Percentiles rank a stretch among this genome's conserved stretches.
Evolutionary conservation across 805 yeast species (phyloP).

Genomic region (Suhomyces prunicola): DNA sequence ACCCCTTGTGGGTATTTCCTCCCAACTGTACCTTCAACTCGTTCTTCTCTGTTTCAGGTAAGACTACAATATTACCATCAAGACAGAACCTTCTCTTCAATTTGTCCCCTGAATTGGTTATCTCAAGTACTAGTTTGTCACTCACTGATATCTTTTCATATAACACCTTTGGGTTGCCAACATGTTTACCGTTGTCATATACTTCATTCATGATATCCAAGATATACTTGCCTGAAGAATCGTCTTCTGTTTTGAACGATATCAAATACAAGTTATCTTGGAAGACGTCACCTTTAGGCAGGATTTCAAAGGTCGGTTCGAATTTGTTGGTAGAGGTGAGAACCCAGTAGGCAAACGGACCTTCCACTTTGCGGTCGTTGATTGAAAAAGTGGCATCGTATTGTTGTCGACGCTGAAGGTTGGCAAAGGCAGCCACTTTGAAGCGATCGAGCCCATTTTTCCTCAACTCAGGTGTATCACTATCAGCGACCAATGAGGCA

Average conservation of each 20-base stretch:
- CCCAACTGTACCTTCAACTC: conserved; percentile 13
- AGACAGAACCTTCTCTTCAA: conserved; percentile 55
- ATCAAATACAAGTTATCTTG: conserved; percentile 45
- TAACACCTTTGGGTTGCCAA: conserved; percentile 44
- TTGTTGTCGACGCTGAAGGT: conserved; percentile 48
- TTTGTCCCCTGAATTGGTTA: conserved; percentile 9
- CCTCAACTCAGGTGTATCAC: conserved; percentile 67
- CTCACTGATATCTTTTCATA: conserved; percentile 37
- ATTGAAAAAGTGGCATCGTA: conserved; percentile 44
- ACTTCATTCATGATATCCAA: conserved; percentile 57
- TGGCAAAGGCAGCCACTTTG: conserved; percentile 58
- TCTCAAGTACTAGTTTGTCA: conserved; percentile 21
- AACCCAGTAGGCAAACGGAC: conserved; percentile 58
- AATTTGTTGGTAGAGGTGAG: conserved; percentile 53
- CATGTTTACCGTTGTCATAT: conserved; percentile 56
- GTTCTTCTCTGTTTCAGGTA: conserved; percentile 21
- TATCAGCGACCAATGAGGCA: conserved; percentile 77
- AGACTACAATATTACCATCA: conserved; percentile 54
- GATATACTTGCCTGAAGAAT: conserved; percentile 25
- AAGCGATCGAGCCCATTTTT: conserved; percentile 66
- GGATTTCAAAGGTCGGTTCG: conserved; percentile 60
- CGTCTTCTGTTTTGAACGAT: conserved; percentile 36
- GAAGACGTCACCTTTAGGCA: conserved; percentile 54
- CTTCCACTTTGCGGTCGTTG: conserved; percentile 14
- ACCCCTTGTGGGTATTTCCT: conserved; percentile 20